Base-by-base conservation (phyloP, 1,284 basidiomycete species). In the Irpex rosettiformis region DNA sequence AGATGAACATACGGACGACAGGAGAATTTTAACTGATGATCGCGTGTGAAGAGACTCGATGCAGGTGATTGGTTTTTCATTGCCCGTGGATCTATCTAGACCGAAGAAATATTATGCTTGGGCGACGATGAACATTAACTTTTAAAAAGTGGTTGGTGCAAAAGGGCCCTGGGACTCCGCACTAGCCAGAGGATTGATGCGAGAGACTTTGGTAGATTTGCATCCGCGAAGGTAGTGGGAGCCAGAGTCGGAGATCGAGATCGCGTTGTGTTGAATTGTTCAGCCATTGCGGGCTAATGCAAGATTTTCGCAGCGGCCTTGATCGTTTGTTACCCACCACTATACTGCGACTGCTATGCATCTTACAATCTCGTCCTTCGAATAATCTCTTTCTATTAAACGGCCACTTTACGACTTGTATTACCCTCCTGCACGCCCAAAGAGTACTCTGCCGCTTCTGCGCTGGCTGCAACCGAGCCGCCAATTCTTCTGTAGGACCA, bases 171-270 rank as follows among this genome's bases (percentile, higher is more conserved):
- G n/a, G n/a, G n/a, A n/a, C n/a, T n/a, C n/a, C n/a, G n/a, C n/a
- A n/a, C n/a, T n/a, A n/a, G n/a, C n/a, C n/a, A 45, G 13, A 40
- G 21, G n/a, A 33, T 56, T 59, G 58, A 54, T 58, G 57, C n/a
- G 16, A 43, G 16, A 53, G 22, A 49, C 28, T 30, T 11, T 10
- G 30, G 48, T 29, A 61, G 60, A 70, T 72, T 72, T 70, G 68
- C 70, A 66, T 72, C 70, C 70, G 70, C 70, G 70, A 72, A 70
- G 62, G 67, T 68, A 58, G 58, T 53, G 30, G 47, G 8, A 13
- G 22, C 18, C n/a, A 45, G n/a, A 54, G 55, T 59, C 69, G 69
- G 68, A 70, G 69, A 72, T 72, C 69, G 56, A 59, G 61, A 62
- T 62, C 61, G 57, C 57, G 27, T 22, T 59, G 55, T 59, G 63